These are phyloP conservation scores for Lobosporangium transversale DNA, from an alignment of 192 early-diverging fungal genomes.

Conservation along the genomic window DNA sequence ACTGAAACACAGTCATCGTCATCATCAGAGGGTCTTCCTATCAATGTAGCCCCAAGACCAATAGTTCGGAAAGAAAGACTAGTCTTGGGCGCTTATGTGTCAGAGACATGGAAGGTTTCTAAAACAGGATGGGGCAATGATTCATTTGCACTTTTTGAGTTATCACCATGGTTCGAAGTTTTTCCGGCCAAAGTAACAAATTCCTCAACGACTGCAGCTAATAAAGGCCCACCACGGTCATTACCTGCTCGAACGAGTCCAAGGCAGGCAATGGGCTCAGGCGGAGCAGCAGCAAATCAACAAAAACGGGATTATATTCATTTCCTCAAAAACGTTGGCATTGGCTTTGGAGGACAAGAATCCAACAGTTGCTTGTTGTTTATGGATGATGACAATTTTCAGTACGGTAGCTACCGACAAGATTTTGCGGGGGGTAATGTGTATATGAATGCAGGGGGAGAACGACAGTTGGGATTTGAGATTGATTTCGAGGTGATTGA, in stretches of 20 bases:
- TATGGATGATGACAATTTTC: constrained; percentile 62
- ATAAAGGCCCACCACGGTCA: background rate
- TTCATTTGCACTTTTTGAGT: constrained; percentile 58
- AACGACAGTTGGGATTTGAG: constrained; percentile 36
- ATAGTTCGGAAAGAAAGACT: constrained; percentile 42
- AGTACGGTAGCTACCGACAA: constrained; percentile 54
- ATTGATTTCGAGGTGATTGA: constrained; percentile 56
- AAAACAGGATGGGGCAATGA: constrained; percentile 60
- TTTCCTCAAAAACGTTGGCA: constrained; percentile 48
- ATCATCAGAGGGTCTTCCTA: no score
- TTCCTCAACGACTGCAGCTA: constrained; percentile 20
- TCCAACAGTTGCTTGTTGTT: constrained; percentile 53
- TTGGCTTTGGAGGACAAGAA: constrained; percentile 36
- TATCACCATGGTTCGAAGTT: constrained; percentile 56
- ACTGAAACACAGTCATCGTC: no score
- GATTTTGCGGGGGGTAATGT: constrained; percentile 51
- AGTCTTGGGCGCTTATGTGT: constrained; percentile 59
- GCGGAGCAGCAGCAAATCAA: background rate
- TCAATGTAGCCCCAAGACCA: no score
- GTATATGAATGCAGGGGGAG: constrained; percentile 19
- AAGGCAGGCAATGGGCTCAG: background rate
- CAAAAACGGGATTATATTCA: constrained; percentile 20
- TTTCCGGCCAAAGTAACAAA: constrained; percentile 44
- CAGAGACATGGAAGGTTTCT: constrained; percentile 64
- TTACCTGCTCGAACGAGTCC: background rate